Base-by-base conservation (phyloP, 2,329 filamentous ascomycete genomes). In the Ambrosiella beaveri region DNA sequence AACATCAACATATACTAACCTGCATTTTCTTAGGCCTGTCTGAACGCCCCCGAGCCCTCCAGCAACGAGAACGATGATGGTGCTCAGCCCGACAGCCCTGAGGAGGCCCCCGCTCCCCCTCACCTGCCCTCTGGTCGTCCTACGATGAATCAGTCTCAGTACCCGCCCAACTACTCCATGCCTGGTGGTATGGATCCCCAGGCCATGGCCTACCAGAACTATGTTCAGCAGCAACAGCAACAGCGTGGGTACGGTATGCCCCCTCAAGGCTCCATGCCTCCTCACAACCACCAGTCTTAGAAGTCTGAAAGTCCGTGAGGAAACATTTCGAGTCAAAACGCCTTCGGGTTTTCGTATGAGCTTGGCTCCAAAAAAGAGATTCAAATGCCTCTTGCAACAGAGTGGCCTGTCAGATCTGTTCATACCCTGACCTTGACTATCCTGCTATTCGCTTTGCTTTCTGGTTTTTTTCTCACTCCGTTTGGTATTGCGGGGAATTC, bases 1-100 rank as follows among this genome's bases (percentile, higher is more conserved):
- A 15, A 8, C 2, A 19, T 13, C 15, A 6, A 5, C 53, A 55
- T 8, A 39, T 56, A 38, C 55, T 50, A 40, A 50, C 35, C 12
- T 38, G 17, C 7, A 13, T 19, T 45, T 41, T 27, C 58, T n/a
- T 65, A 97, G 91, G 90, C 93, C 56, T 98, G 93, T 69, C 74
- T 98, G 62, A 98, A 98, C 70, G 93, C 93, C 17, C 93, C 93
- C 47, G 93, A 98, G 71, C 90, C 91, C 55, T 77, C 84, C 27
- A 80, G 82, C 39, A 83, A 82, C 66, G 88, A 95, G 68, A 89
- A 89, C 65, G 86, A 86, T 56, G 85, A 90, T 63, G 84, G 85
- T 63, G 72, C 76, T 64, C 81, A 85, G 63, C 85, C 88, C 66
- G 89, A 96, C 64, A 94, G 91, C 1, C 90, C 91, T 57, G 93